Conservation (phyloP, 1,284 basidiomycete genomes). For the Sanghuangporus weigelae region DNA sequence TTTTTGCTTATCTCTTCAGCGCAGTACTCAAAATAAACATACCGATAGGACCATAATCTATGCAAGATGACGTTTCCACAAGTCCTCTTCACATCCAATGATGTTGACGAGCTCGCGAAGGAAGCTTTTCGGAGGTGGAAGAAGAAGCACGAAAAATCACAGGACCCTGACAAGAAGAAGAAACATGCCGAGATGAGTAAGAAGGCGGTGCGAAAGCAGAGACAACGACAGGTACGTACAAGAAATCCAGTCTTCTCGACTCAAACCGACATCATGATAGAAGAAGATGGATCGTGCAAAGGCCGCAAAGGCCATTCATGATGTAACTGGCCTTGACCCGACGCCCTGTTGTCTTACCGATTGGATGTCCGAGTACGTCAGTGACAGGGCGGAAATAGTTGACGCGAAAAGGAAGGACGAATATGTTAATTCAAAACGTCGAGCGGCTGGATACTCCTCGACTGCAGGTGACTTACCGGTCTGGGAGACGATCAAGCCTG, state of each 20-base stretch:
- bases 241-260: background rate
- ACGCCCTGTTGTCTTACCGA: background rate
- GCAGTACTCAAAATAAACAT: background rate
- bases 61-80: background rate
- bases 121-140: background rate
- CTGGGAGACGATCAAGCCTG: background rate
- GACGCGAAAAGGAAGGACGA: background rate
- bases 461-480: background rate
- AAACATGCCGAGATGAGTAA: background rate
- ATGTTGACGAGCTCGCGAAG: constrained; percentile 1
- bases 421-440: background rate
- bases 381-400: background rate
- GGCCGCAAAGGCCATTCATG: background rate
- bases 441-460: background rate
- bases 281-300: background rate
- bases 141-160: background rate
- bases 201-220: background rate
- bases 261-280: background rate
- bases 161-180: background rate
- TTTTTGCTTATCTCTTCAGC: background rate
- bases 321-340: background rate
- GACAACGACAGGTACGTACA: background rate
- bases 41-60: background rate
- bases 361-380: constrained; percentile 7
- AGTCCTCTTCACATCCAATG: background rate